Conservation (phyloP, 2,329 filamentous ascomycete genomes). For the Tricladium varicosporioides region DNA sequence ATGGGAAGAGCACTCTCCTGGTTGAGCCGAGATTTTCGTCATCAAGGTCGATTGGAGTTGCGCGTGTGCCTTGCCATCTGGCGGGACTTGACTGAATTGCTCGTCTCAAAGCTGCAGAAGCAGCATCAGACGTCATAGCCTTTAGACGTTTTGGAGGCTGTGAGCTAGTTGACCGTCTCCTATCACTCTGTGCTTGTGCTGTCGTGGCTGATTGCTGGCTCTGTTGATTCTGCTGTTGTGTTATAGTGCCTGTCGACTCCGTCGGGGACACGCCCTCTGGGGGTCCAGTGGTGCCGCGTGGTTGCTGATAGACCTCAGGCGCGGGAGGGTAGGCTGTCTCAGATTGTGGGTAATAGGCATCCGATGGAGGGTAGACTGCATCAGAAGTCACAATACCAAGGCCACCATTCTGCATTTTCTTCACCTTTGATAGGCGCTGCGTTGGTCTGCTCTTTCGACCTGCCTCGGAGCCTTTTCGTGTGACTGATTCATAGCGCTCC, state of each 20-base stretch:
- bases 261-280: constrained; percentile 9
- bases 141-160: constrained; percentile 29
- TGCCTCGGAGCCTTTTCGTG: constrained; percentile 41
- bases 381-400: constrained; percentile 6
- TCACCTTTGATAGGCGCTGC: constrained; percentile 32
- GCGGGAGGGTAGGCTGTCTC: constrained; percentile 36
- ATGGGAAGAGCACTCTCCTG: constrained; percentile 73
- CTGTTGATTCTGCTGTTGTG: too few species aligned
- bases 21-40: constrained; percentile 54
- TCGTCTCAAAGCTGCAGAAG: constrained; percentile 30
- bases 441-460: constrained; percentile 40
- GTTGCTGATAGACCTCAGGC: constrained; percentile 24
- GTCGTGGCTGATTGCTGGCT: background rate
- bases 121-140: constrained; percentile 32
- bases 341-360: constrained; percentile 48
- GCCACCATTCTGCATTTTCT: constrained; percentile 16
- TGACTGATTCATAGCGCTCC: constrained; percentile 44
- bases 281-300: constrained; percentile 21
- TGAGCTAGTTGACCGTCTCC: constrained; percentile 25
- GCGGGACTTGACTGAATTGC: constrained; percentile 38
- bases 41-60: constrained; percentile 55
- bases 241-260: constrained; percentile 5
- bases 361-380: constrained; percentile 43
- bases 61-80: constrained; percentile 47
- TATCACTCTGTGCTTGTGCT: constrained; percentile 11